Evolutionary conservation across 2,329 filamentous ascomycete genomes (phyloP).

Genomic region (Sordariomycetes sp.): DNA sequence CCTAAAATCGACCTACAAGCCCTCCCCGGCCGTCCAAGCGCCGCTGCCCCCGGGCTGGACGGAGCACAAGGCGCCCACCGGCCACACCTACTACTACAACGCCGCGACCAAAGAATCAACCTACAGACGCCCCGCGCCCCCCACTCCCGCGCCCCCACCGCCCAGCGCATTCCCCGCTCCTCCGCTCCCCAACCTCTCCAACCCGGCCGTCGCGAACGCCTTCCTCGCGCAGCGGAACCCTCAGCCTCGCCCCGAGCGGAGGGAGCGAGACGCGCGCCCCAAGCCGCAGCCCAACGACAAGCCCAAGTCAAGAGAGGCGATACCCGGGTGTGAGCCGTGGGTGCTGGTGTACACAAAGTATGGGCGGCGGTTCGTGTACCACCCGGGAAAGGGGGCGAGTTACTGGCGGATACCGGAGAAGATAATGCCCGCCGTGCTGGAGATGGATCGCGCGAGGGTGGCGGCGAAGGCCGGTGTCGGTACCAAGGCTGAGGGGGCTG

Average conservation of each 20-base stretch:
- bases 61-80: slow-evolving; percentile 82
- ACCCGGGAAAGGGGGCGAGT: slow-evolving; percentile 72
- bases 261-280: slow-evolving; percentile 30
- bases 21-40: slow-evolving; percentile 30
- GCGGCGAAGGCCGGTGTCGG: slow-evolving; percentile 34
- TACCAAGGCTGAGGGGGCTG: neutral
- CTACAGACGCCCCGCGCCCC: slow-evolving; percentile 44
- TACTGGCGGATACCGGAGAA: slow-evolving; percentile 92
- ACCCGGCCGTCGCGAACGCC: slow-evolving; percentile 45
- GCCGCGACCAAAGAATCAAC: slow-evolving; percentile 72
- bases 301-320: slow-evolving; percentile 64
- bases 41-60: slow-evolving; percentile 74
- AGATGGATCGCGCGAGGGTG: slow-evolving; percentile 60
- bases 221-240: slow-evolving; percentile 40
- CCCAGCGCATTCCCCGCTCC: slow-evolving; percentile 15
- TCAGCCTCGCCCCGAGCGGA: slow-evolving; percentile 20
- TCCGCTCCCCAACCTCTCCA: slow-evolving; percentile 24
- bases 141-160: slow-evolving; percentile 14
- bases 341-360: slow-evolving; percentile 86
- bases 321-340: slow-evolving; percentile 80
- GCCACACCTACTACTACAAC: slow-evolving; percentile 84
- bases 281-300: slow-evolving; percentile 62
- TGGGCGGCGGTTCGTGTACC: slow-evolving; percentile 81
- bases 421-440: slow-evolving; percentile 63
- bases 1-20: slow-evolving; percentile 67